phyloP scores from a whole-genome alignment of 2,329 filamentous ascomycete species.

The Fusarium citri region DNA sequence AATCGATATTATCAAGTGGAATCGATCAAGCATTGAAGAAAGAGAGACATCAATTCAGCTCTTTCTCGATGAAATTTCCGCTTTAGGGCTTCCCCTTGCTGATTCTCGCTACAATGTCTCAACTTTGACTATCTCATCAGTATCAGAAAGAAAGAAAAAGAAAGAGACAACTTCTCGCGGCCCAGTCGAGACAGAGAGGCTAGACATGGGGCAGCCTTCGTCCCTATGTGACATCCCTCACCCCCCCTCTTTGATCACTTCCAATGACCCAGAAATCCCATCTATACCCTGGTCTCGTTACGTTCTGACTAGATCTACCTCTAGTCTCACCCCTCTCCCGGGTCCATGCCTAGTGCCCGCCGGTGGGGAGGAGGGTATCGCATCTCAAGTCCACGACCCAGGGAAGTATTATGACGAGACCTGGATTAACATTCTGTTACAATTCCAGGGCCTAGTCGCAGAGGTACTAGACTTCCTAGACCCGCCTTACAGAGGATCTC shows the following conservation, averaged over 20 bases:
- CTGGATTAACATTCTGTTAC: conserved; percentile 43
- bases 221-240: conserved; percentile 37
- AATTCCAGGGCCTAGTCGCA: conserved; percentile 43
- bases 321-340: conserved; percentile 29
- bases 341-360: conserved; percentile 28
- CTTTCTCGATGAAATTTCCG: conserved; percentile 12
- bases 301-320: conserved; percentile 34
- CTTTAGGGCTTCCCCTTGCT: conserved; percentile 27
- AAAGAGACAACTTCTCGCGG: conserved; percentile 30
- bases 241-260: conserved; percentile 46
- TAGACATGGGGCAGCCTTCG: conserved; percentile 42
- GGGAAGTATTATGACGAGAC: conserved; percentile 46
- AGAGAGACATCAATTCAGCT: conserved; percentile 27
- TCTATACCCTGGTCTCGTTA: conserved; percentile 35
- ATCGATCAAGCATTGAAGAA: conserved; percentile 26
- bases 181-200: conserved; percentile 28
- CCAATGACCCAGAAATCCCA: conserved; percentile 39
- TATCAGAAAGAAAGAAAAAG: conserved; percentile 44
- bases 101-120: conserved; percentile 39
- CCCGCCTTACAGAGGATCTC: conserved; percentile 47
- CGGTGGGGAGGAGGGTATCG: conserved; percentile 41
- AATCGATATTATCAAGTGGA: conserved; percentile 13
- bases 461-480: conserved; percentile 39
- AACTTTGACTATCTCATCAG: conserved; percentile 31
- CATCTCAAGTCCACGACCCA: conserved; percentile 37